phyloP scores from a whole-genome alignment of 345 rosid species.

The Salix arbutifolia region DNA sequence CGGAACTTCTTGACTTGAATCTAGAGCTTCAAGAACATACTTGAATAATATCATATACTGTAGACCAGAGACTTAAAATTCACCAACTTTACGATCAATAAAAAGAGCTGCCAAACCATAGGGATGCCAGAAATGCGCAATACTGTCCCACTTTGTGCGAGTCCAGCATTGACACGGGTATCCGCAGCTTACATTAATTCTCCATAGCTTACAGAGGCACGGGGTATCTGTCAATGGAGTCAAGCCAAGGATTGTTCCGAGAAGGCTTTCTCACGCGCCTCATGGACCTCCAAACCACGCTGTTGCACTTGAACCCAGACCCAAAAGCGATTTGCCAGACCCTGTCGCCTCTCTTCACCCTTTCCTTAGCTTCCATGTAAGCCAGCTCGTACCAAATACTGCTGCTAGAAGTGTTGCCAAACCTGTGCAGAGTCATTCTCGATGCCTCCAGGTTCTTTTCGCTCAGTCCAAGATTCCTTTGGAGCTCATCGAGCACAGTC shows the following conservation, averaged over 20 bases:
- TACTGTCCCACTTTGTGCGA: background rate
- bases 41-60: no score
- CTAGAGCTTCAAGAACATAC: no score
- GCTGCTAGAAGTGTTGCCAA: slow-evolving; percentile 90
- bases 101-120: background rate
- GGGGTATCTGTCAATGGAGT: slow-evolving; percentile 64
- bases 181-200: background rate
- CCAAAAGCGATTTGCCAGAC: slow-evolving; percentile 90
- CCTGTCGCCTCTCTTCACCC: slow-evolving; percentile 66
- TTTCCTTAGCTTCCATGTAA: slow-evolving; percentile 83
- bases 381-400: slow-evolving; percentile 91
- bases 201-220: background rate
- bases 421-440: slow-evolving; percentile 78
- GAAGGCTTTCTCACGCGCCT: slow-evolving; percentile 58
- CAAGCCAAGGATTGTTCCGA: slow-evolving; percentile 70
- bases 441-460: slow-evolving; percentile 79
- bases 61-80: no score
- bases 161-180: background rate
- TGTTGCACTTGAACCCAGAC: slow-evolving; percentile 94
- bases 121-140: background rate
- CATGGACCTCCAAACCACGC: slow-evolving; percentile 78
- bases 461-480: slow-evolving; percentile 74
- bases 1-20: no score
- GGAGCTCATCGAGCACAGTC: slow-evolving; percentile 75
- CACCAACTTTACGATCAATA: background rate